Percentiles rank a stretch among this genome's conserved stretches.
Evolutionary conservation across 2,329 filamentous ascomycete genomes (phyloP).

Genomic region (Epicoccum nigrum): DNA sequence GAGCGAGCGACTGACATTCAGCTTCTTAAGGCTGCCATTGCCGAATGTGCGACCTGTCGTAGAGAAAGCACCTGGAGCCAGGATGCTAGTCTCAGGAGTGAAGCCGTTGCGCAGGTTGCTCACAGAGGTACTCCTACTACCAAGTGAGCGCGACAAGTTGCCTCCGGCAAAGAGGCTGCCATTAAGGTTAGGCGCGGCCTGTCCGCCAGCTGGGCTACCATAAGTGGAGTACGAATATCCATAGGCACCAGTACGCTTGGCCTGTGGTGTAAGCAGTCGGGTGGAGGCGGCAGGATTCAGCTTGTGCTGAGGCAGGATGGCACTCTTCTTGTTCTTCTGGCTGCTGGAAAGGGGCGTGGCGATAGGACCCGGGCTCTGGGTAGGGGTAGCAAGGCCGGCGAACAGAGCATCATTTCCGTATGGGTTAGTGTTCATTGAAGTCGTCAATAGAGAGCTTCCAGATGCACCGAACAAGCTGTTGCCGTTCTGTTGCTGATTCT

Average conservation of each 20-base stretch:
- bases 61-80: slow-evolving; percentile 84
- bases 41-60: slow-evolving; percentile 56
- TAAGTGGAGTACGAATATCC: slow-evolving; percentile 95
- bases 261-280: slow-evolving; percentile 79
- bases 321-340: slow-evolving; percentile 77
- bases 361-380: slow-evolving; percentile 81
- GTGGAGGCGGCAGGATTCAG: slow-evolving; percentile 81
- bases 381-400: slow-evolving; percentile 69
- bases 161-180: slow-evolving; percentile 51
- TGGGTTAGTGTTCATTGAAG: slow-evolving; percentile 72
- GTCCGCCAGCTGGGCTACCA: slow-evolving; percentile 72
- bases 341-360: slow-evolving; percentile 83
- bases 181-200: slow-evolving; percentile 72
- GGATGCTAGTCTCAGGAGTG: slow-evolving; percentile 82
- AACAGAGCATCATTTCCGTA: slow-evolving; percentile 91
- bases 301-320: slow-evolving; percentile 85
- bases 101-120: slow-evolving; percentile 84
- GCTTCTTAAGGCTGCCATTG: slow-evolving; percentile 74
- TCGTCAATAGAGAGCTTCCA: slow-evolving; percentile 57
- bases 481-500: slow-evolving; percentile 46
- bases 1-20: slow-evolving; percentile 89
- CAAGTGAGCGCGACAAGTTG: slow-evolving; percentile 73
- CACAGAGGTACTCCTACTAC: slow-evolving; percentile 80
- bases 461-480: slow-evolving; percentile 61
- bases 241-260: slow-evolving; percentile 72